A percentile compares a stretch with the other conserved stretches of the same genome.
Conservation (phyloP, 805 yeast species). For the Nakazawaea ambrosiae region DNA sequence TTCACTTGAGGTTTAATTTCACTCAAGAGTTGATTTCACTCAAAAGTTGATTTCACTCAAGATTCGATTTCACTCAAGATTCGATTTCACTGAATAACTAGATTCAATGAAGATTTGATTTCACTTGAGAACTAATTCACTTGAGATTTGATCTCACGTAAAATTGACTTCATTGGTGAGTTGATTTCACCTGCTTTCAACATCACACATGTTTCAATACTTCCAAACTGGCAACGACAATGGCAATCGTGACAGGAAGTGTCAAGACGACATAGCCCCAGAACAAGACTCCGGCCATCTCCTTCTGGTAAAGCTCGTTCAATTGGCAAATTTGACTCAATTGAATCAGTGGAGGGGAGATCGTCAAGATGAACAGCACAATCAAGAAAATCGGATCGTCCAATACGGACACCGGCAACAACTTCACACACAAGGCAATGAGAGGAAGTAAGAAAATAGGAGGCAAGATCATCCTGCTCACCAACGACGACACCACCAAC, state of each 20-base stretch:
- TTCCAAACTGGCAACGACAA: conserved; percentile 62
- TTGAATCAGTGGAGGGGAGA: conserved; percentile 82
- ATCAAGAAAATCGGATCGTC: conserved; percentile 78
- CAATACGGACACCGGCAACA: conserved; percentile 56
- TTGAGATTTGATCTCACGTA: too few relatives aligned
- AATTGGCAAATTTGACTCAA: conserved; percentile 74
- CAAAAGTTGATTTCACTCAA: too few relatives aligned
- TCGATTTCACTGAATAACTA: too few relatives aligned
- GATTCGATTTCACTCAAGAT: too few relatives aligned
- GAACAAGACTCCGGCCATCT: conserved; percentile 75
- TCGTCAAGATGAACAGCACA: conserved; percentile 67
- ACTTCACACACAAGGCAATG: conserved; percentile 58
- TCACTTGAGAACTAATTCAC: too few relatives aligned
- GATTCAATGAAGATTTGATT: too few relatives aligned
- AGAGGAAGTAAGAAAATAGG: conserved; percentile 61
- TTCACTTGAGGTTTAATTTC: too few relatives aligned
- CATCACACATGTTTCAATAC: conserved; percentile 35
- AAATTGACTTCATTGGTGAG: too few relatives aligned
- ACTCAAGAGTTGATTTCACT: too few relatives aligned
- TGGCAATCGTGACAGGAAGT: conserved; percentile 66
- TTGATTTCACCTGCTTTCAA: too few relatives aligned
- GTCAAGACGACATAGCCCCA: conserved; percentile 79
- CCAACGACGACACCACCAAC: conserved; percentile 59
- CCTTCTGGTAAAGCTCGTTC: conserved; percentile 68
- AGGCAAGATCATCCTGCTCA: conserved; percentile 76